Evolutionary conservation across 2,329 filamentous ascomycete genomes (phyloP).

Genomic region (Aureobasidium melanogenum): DNA sequence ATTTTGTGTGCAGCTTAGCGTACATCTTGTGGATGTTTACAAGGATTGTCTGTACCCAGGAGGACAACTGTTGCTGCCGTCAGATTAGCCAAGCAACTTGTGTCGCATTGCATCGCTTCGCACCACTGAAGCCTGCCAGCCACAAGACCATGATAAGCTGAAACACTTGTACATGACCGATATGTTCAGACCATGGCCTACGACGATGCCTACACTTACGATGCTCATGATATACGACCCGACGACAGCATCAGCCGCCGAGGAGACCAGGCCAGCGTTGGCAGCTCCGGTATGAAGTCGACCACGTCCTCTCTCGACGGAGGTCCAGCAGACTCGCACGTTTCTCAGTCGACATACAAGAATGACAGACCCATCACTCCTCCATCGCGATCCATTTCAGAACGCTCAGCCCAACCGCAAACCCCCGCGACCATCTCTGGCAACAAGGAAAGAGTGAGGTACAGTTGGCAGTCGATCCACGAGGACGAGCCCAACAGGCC

Average conservation of each 20-base stretch:
- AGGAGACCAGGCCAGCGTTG: conserved; percentile 8
- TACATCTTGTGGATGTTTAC: not conserved
- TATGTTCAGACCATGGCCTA: conserved; percentile 5
- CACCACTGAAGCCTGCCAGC: not conserved
- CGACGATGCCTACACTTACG: conserved; percentile 7
- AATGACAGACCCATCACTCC: conserved; percentile 12
- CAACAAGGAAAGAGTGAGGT: conserved; percentile 26
- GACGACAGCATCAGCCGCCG: conserved; percentile 15
- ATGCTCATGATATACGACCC: conserved; percentile 12
- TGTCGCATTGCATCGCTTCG: not conserved
- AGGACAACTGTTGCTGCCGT: not conserved
- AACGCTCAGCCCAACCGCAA: conserved; percentile 11
- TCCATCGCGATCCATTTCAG: conserved; percentile 10
- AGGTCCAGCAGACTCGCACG: not conserved
- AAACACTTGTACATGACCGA: not conserved
- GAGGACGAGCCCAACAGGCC: conserved; percentile 29
- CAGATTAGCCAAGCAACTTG: not conserved
- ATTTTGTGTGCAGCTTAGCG: not conserved
- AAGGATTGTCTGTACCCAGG: too few relatives aligned
- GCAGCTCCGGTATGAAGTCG: not conserved
- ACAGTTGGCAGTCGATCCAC: conserved; percentile 30
- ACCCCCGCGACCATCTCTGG: conserved; percentile 15
- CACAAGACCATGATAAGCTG: not conserved
- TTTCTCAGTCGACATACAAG: not conserved
- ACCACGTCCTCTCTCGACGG: not conserved